A percentile compares a stretch with the other conserved stretches of the same genome.
Conservation (phyloP, 768 basidiomycete genomes). For the Lanmaoa rubissima region DNA sequence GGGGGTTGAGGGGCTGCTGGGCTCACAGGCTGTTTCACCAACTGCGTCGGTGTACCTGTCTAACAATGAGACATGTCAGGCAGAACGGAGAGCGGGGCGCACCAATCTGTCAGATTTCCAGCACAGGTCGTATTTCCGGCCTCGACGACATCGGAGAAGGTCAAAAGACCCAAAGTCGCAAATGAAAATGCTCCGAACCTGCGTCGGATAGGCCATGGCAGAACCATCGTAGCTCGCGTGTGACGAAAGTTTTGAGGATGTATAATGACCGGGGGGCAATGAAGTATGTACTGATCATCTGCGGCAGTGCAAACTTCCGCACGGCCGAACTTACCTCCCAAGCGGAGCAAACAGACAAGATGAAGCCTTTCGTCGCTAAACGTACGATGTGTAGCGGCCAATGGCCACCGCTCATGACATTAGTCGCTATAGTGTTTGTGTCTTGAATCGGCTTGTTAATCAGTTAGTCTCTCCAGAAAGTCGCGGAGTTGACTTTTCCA, state of each 20-base stretch:
- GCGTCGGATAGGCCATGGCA: background rate
- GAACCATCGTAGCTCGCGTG: background rate
- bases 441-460: background rate
- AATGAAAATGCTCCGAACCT: background rate
- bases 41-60: conserved; percentile 25
- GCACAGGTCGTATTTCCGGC: conserved; percentile 26
- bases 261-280: background rate
- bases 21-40: conserved; percentile 30
- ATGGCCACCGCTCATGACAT: background rate
- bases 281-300: background rate
- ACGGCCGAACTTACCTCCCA: background rate
- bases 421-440: background rate
- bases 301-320: background rate
- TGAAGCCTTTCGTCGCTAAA: background rate
- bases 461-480: too few species aligned
- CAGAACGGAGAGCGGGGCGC: background rate
- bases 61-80: background rate
- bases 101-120: conserved; percentile 20
- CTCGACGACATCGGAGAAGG: background rate
- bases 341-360: background rate
- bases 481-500: too few species aligned
- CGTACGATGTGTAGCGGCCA: background rate
- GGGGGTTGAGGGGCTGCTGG: background rate
- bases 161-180: background rate
- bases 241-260: background rate